Conservation (phyloP, 2,329 filamentous ascomycete genomes). For the Fusarium pseudonygamai region DNA sequence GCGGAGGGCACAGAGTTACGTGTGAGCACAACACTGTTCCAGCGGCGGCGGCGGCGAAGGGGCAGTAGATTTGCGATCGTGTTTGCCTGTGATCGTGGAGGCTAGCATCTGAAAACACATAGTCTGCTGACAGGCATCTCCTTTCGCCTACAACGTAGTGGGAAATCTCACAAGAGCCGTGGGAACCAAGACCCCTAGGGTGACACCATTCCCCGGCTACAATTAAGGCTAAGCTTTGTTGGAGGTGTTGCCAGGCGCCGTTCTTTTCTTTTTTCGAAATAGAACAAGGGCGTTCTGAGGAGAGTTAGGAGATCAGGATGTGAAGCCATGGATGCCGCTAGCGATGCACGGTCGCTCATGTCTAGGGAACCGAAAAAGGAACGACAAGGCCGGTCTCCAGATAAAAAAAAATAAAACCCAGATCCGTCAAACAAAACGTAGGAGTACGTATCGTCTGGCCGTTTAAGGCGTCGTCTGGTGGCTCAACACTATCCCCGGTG, state of each 20-base stretch:
- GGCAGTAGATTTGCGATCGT: not conserved
- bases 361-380: slow-evolving; percentile 17
- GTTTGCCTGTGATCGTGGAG: slow-evolving; percentile 5
- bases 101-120: slow-evolving; percentile 21
- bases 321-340: slow-evolving; percentile 26
- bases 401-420: not conserved
- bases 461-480: slow-evolving; percentile 8
- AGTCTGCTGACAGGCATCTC: slow-evolving; percentile 22
- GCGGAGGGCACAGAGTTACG: slow-evolving; percentile 1
- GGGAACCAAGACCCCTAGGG: slow-evolving; percentile 1
- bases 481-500: slow-evolving; percentile 7
- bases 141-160: not conserved
- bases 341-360: slow-evolving; percentile 32
- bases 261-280: slow-evolving; percentile 31
- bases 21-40: not conserved
- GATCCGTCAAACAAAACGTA: slow-evolving; percentile 15
- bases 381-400: not conserved
- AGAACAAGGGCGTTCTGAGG: slow-evolving; percentile 18
- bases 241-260: slow-evolving; percentile 28
- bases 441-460: slow-evolving; percentile 13
- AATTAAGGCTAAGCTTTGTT: slow-evolving; percentile 38
- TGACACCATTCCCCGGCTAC: slow-evolving; percentile 37
- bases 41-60: not conserved
- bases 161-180: not conserved
- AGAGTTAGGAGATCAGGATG: slow-evolving; percentile 29